phyloP scores from a whole-genome alignment of 129 eudicot genomes.

The Flaveria linearis region DNA sequence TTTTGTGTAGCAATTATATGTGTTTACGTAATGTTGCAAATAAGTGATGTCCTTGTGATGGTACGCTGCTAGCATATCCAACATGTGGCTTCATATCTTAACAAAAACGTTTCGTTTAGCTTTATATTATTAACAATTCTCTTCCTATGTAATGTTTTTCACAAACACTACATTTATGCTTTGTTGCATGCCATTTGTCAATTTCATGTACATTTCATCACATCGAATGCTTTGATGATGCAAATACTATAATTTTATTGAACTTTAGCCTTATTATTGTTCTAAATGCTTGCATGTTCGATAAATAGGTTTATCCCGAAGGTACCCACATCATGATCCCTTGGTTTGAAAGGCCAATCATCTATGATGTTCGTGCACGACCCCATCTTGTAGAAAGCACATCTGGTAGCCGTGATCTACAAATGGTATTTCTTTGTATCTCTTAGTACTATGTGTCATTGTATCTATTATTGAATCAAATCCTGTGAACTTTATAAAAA shows the following conservation, averaged over 20 bases:
- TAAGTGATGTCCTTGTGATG: not conserved
- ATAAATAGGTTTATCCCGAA: constrained; percentile 46
- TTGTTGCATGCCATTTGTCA: not conserved
- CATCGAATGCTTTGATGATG: not conserved
- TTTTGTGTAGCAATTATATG: not conserved
- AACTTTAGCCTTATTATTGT: not conserved
- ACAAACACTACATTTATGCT: constrained; percentile 4
- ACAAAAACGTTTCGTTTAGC: not conserved
- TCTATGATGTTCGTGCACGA: constrained; percentile 52
- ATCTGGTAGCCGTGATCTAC: constrained; percentile 54
- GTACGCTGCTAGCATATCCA: not conserved
- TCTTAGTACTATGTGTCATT: not conserved
- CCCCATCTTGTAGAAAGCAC: constrained; percentile 50
- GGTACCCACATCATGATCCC: constrained; percentile 53
- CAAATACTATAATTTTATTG: not conserved
- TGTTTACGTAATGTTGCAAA: not conserved
- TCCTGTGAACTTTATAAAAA: not conserved
- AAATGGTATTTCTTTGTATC: constrained; percentile 35
- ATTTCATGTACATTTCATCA: not conserved
- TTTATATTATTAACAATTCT: not conserved
- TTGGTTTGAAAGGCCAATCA: constrained; percentile 51
- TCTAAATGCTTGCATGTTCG: constrained; percentile 10
- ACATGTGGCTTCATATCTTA: not conserved
- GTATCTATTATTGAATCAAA: not conserved
- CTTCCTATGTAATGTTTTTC: not conserved